phyloP scores from a whole-genome alignment of 257 asterid genomes.

The Gynochthodes officinalis region DNA sequence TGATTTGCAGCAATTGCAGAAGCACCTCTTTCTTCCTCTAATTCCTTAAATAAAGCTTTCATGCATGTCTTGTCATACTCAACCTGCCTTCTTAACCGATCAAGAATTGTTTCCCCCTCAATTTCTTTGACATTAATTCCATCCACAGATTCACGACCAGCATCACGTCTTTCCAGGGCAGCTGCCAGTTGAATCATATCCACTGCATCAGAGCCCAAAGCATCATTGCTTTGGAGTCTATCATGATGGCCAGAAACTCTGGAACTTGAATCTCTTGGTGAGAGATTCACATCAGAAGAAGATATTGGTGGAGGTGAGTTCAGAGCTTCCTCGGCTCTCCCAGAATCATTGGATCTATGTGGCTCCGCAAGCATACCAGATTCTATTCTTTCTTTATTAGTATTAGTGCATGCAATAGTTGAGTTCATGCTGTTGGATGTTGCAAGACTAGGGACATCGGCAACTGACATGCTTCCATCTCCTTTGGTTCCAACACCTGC shows the following conservation, averaged over 20 bases:
- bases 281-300: conserved; percentile 21
- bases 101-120: conserved; percentile 58
- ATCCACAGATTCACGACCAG: conserved; percentile 32
- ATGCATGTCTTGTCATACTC: conserved; percentile 45
- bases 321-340: conserved; percentile 26
- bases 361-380: conserved; percentile 25
- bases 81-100: conserved; percentile 50
- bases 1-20: conserved; percentile 75
- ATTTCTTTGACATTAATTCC: conserved; percentile 34
- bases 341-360: conserved; percentile 21
- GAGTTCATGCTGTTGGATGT: conserved; percentile 16
- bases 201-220: conserved; percentile 24
- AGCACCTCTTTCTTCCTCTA: conserved; percentile 90
- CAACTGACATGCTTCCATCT: conserved; percentile 21
- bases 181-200: conserved; percentile 30
- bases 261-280: conserved; percentile 12
- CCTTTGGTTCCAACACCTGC: conserved; percentile 20
- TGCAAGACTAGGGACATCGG: conserved; percentile 23
- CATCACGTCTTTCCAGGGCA: conserved; percentile 32
- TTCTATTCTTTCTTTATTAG: conserved; percentile 15
- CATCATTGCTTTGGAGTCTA: conserved; percentile 28
- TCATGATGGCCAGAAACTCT: conserved; percentile 14
- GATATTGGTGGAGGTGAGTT: conserved; percentile 6
- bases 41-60: conserved; percentile 57
- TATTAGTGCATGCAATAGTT: conserved; percentile 15